phyloP scores from a whole-genome alignment of 225 moss, liverwort and hornwort genomes.

The Sphagnum tenellum region DNA sequence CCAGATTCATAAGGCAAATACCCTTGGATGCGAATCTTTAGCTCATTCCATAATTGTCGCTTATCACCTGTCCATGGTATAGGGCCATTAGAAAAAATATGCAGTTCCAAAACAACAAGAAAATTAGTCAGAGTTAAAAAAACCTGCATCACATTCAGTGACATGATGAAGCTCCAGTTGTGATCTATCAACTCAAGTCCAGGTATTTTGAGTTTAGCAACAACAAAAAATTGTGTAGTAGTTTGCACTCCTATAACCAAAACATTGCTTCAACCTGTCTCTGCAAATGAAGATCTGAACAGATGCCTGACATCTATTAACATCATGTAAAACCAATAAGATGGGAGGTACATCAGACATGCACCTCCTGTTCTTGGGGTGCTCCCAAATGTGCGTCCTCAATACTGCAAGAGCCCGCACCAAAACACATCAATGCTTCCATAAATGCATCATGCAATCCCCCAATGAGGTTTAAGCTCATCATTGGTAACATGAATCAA shows the following conservation, averaged over 20 bases:
- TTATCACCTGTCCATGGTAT: conserved; percentile 69
- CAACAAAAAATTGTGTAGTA: too few relatives aligned
- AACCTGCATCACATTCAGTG: not conserved
- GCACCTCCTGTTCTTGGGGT: conserved; percentile 76
- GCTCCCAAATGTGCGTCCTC: conserved; percentile 72
- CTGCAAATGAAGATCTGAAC: too few relatives aligned
- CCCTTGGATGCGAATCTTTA: conserved; percentile 16
- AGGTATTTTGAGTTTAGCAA: too few relatives aligned
- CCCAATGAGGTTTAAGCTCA: not conserved
- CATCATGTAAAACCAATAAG: not conserved
- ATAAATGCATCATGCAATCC: conserved; percentile 65
- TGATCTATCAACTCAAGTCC: not conserved
- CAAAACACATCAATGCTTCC: conserved; percentile 81
- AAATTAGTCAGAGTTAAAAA: not conserved
- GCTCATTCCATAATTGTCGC: conserved; percentile 85
- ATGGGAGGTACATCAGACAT: not conserved
- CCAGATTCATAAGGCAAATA: too few relatives aligned
- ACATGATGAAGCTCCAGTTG: not conserved
- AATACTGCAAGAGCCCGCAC: conserved; percentile 78
- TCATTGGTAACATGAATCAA: not conserved
- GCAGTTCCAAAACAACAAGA: conserved; percentile 3
- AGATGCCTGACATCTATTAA: too few relatives aligned
- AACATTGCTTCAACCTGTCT: too few relatives aligned
- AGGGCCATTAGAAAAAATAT: conserved; percentile 73
- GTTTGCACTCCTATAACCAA: too few relatives aligned